Evolutionary conservation across 2,329 filamentous ascomycete species (phyloP).

Genomic region (Monilinia aucupariae): DNA sequence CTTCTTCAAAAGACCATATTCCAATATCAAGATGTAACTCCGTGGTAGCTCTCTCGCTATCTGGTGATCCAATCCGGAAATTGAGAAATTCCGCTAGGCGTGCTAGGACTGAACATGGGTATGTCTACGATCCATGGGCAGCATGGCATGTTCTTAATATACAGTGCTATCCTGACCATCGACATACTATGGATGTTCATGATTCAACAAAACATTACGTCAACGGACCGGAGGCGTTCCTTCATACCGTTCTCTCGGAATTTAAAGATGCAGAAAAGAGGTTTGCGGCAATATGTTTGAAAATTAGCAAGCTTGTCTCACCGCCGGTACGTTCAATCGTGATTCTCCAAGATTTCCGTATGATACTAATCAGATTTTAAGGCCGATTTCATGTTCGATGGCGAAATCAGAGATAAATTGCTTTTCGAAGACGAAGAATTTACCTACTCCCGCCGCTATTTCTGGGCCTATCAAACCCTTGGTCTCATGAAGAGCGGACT

Average conservation of each 20-base stretch:
- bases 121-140: conserved; percentile 53
- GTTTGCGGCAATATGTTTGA: conserved; percentile 51
- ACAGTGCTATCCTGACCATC: conserved; percentile 55
- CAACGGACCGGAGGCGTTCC: conserved; percentile 57
- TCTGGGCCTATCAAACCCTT: conserved; percentile 57
- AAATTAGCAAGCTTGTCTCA: conserved; percentile 54
- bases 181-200: conserved; percentile 50
- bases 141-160: conserved; percentile 56
- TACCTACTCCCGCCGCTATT: conserved; percentile 51
- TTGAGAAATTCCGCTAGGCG: conserved; percentile 46
- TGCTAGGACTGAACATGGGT: conserved; percentile 45
- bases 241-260: conserved; percentile 53
- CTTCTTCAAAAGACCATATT: conserved; percentile 46
- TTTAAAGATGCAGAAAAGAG: conserved; percentile 56
- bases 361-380: conserved; percentile 18
- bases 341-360: not conserved
- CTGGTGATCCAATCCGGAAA: conserved; percentile 46
- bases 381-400: conserved; percentile 54
- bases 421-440: conserved; percentile 57
- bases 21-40: conserved; percentile 55
- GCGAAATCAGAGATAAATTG: conserved; percentile 49
- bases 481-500: conserved; percentile 56
- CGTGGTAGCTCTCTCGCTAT: conserved; percentile 52
- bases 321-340: conserved; percentile 41
- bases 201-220: conserved; percentile 50